Evolutionary conservation across 78 protist genomes (phyloP).

Genomic region (Bodo saltans): DNA sequence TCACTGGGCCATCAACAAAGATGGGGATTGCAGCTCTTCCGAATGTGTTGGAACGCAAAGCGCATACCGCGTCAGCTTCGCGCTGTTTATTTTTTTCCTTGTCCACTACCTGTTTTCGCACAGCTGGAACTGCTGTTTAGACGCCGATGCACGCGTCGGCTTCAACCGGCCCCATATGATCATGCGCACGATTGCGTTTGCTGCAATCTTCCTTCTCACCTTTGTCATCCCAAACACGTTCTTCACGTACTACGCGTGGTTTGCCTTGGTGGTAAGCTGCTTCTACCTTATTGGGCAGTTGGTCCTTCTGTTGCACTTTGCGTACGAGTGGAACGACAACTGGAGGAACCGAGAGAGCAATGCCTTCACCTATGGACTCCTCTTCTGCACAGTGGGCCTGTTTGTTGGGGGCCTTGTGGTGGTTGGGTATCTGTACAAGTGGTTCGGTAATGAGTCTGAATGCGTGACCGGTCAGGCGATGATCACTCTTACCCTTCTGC

Average conservation of each 20-base stretch:
- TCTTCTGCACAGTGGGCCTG: not conserved
- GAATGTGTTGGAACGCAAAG: not conserved
- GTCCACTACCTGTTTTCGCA: not conserved
- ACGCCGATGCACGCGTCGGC: not conserved
- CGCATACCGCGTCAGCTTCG: not conserved
- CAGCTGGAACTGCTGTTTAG: not conserved
- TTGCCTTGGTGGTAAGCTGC: not conserved
- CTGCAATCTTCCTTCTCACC: not conserved
- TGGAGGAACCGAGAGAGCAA: not conserved
- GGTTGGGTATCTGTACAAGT: not conserved
- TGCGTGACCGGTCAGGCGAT: slow-evolving; percentile 8
- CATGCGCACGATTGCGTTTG: not conserved
- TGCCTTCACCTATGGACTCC: not conserved
- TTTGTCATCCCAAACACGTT: slow-evolving; percentile 8
- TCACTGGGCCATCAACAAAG: not conserved
- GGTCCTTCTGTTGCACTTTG: slow-evolving; percentile 29
- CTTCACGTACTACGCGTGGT: not conserved
- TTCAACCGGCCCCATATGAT: not conserved
- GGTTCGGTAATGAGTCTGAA: not conserved
- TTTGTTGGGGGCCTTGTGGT: not conserved
- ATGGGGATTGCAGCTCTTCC: not conserved
- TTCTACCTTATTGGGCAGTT: slow-evolving; percentile 25
- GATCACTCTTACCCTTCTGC: slow-evolving; percentile 23
- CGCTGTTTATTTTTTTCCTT: not conserved
- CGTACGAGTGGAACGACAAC: slow-evolving; percentile 24